Evolutionary conservation across 2,329 filamentous ascomycete genomes (phyloP).

Genomic region (Trichoderma lentiforme): DNA sequence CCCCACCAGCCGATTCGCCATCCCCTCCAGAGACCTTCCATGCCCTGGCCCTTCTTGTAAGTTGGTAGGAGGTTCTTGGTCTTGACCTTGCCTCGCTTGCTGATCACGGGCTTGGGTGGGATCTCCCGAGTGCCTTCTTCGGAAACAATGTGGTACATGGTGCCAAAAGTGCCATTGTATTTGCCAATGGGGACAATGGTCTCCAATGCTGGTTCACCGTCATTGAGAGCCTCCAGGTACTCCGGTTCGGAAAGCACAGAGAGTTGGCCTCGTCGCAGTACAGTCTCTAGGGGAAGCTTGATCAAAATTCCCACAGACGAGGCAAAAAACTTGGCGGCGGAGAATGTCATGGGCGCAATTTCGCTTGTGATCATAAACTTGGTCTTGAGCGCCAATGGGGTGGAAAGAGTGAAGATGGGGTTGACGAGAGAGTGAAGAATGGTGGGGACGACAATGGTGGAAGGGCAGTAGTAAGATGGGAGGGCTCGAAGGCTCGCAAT

Average conservation of each 20-base stretch:
- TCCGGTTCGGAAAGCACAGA: conserved; percentile 59
- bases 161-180: conserved; percentile 84
- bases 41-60: conserved; percentile 61
- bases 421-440: conserved; percentile 82
- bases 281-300: conserved; percentile 87
- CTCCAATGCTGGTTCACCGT: conserved; percentile 48
- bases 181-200: conserved; percentile 77
- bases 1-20: conserved; percentile 80
- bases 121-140: conserved; percentile 70
- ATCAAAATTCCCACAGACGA: conserved; percentile 78
- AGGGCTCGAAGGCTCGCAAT: conserved; percentile 73
- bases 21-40: conserved; percentile 66
- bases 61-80: conserved; percentile 30
- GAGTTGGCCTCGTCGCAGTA: conserved; percentile 84
- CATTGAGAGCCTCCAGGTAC: conserved; percentile 49
- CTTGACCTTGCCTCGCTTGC: conserved; percentile 34
- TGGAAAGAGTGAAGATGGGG: conserved; percentile 75
- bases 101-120: conserved; percentile 31
- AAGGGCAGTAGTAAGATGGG: conserved; percentile 71
- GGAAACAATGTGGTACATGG: conserved; percentile 80
- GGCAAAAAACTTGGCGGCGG: conserved; percentile 74
- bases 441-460: conserved; percentile 74
- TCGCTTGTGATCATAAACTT: conserved; percentile 80
- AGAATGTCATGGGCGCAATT: conserved; percentile 76
- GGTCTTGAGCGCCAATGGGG: conserved; percentile 81